Percentiles rank a stretch among this genome's conserved stretches.
Conservation (phyloP, 441 rosid species). For the Jatropha multifida region DNA sequence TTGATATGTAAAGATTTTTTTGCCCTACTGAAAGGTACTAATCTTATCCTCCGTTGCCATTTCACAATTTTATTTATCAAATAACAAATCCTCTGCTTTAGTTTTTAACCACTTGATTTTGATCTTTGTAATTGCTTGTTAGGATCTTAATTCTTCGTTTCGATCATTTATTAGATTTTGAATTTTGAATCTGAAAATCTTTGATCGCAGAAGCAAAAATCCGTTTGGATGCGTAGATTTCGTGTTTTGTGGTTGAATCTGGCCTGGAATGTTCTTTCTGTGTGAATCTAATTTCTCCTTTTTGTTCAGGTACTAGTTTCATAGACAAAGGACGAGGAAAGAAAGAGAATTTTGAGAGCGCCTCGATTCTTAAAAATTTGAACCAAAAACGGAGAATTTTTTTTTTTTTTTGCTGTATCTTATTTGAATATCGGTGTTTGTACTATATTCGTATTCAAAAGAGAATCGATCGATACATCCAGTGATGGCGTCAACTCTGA, state of each 20-base stretch:
- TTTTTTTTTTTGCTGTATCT: background rate
- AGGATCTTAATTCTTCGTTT: background rate
- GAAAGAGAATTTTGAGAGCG: background rate
- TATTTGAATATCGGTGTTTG: background rate
- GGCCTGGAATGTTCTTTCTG: background rate
- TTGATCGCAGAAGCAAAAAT: background rate
- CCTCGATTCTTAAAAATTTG: background rate
- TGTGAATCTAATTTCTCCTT: conserved; percentile 18
- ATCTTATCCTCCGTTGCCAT: conserved; percentile 4
- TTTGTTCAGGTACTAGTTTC: background rate
- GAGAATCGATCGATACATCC: conserved; percentile 18
- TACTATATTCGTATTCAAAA: conserved; percentile 1
- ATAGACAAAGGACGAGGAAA: background rate
- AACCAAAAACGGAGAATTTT: background rate
- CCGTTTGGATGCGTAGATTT: conserved; percentile 5
- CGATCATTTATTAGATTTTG: background rate
- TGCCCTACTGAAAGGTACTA: conserved; percentile 14
- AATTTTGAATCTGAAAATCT: background rate
- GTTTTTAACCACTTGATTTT: conserved; percentile 1
- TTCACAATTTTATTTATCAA: background rate
- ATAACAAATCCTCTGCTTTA: background rate
- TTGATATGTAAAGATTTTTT: conserved; percentile 7
- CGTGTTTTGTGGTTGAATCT: conserved; percentile 10
- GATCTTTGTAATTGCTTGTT: background rate
- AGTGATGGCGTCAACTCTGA: conserved; percentile 39